phyloP scores from a whole-genome alignment of 1,284 basidiomycete genomes.

The Puccinia horiana region DNA sequence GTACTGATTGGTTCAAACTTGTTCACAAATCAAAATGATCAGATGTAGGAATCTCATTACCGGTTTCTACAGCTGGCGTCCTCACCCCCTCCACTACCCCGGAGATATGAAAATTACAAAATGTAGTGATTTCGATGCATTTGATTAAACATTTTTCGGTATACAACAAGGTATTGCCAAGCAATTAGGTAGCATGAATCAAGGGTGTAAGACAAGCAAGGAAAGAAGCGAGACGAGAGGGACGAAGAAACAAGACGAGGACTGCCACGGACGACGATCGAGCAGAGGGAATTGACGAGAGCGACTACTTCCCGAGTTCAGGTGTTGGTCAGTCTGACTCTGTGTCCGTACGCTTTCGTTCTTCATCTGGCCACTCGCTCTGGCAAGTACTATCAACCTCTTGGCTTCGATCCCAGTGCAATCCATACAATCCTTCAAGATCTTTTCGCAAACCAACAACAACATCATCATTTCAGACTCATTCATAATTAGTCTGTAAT shows the following conservation, averaged over 20 bases:
- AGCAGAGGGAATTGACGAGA: no score
- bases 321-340: background rate
- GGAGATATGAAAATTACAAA: no score
- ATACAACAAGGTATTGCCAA: no score
- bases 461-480: background rate
- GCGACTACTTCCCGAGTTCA: background rate
- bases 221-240: background rate
- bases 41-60: no score
- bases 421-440: conserved; percentile 16
- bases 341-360: background rate
- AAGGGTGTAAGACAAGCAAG: no score
- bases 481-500: background rate
- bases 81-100: no score
- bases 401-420: conserved; percentile 21
- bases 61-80: no score
- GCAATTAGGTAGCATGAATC: no score
- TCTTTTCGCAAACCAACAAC: background rate
- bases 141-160: no score
- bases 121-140: no score
- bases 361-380: conserved; percentile 8
- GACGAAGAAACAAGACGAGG: background rate
- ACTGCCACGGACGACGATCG: background rate
- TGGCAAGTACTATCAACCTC: conserved; percentile 23
- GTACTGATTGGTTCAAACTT: no score
- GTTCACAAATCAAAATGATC: no score